Conservation (phyloP, 2,329 filamentous ascomycete species). For the Atkinsonella hypoxylon region DNA sequence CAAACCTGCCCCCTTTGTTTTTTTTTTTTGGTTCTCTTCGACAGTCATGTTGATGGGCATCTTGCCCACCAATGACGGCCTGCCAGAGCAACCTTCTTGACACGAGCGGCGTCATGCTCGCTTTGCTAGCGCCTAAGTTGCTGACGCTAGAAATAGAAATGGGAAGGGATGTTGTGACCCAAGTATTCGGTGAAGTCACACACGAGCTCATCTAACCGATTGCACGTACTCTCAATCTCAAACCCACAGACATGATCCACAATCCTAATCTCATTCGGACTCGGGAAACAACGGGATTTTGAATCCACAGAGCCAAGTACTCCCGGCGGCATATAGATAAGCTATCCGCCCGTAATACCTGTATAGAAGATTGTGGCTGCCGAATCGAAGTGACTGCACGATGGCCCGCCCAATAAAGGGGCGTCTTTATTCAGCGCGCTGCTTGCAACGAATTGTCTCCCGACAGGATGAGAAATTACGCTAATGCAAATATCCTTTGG, state of each 20-base stretch:
- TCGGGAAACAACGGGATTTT: neutral
- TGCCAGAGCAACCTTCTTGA: neutral
- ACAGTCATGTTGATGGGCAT: neutral
- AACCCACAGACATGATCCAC: neutral
- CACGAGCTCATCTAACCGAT: neutral
- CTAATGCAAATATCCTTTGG: neutral
- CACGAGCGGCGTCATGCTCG: neutral
- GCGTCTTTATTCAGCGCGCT: neutral
- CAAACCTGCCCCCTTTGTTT: neutral
- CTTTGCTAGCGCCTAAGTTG: neutral
- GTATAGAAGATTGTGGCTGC: too few relatives aligned
- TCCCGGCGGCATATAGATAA: too few relatives aligned
- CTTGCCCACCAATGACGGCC: neutral
- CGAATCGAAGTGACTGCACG: too few relatives aligned
- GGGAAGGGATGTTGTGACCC: too few relatives aligned
- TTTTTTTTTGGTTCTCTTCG: neutral
- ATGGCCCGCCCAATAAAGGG: neutral
- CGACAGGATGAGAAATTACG: neutral
- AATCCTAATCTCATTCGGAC: neutral
- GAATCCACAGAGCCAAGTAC: neutral
- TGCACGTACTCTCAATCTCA: too few relatives aligned
- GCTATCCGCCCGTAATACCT: too few relatives aligned
- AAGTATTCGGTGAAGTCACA: neutral
- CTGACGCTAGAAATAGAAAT: neutral
- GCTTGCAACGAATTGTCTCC: too few relatives aligned